These are phyloP conservation scores for Apophysomyces elegans DNA, from an alignment of 371 early-diverging fungal species.

Conservation along the genomic window DNA sequence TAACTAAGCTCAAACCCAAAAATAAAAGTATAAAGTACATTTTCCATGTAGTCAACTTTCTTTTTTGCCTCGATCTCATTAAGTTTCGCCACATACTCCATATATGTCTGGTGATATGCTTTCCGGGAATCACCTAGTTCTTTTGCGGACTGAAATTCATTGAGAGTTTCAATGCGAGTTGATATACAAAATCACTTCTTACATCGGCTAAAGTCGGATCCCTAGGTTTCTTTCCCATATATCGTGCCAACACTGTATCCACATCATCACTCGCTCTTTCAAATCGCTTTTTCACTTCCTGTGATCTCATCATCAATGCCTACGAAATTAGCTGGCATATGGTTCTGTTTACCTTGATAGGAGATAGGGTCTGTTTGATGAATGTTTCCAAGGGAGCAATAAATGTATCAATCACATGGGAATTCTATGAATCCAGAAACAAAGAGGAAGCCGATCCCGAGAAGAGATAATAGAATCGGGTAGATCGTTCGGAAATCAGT, in stretches of 20 bases:
- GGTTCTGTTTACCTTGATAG: conserved; percentile 58
- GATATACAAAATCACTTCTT: conserved; percentile 15
- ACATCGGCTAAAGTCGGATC: conserved; percentile 66
- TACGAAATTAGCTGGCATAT: neutral
- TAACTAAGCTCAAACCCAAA: neutral
- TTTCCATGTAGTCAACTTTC: conserved; percentile 77
- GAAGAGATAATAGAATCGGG: neutral
- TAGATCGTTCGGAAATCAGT: neutral
- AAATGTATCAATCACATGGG: conserved; percentile 68
- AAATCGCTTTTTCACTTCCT: conserved; percentile 69
- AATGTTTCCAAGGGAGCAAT: conserved; percentile 67
- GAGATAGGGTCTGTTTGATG: conserved; percentile 57
- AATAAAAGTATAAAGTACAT: conserved; percentile 45
- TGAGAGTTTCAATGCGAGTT: neutral
- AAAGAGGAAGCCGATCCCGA: neutral
- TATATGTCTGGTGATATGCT: conserved; percentile 61
- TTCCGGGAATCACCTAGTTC: conserved; percentile 66
- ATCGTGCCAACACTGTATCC: conserved; percentile 60
- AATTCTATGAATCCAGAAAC: conserved; percentile 39
- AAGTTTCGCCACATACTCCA: conserved; percentile 69
- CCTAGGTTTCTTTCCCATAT: conserved; percentile 65
- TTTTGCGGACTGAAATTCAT: conserved; percentile 47
- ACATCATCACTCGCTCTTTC: conserved; percentile 71
- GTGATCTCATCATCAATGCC: too few relatives aligned
- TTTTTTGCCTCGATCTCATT: conserved; percentile 72